A percentile compares a stretch with the other conserved stretches of the same genome.
These are phyloP conservation scores for Litsea cubeba DNA, from an alignment of 164 flowering plant genomes.

Conservation along the genomic window DNA sequence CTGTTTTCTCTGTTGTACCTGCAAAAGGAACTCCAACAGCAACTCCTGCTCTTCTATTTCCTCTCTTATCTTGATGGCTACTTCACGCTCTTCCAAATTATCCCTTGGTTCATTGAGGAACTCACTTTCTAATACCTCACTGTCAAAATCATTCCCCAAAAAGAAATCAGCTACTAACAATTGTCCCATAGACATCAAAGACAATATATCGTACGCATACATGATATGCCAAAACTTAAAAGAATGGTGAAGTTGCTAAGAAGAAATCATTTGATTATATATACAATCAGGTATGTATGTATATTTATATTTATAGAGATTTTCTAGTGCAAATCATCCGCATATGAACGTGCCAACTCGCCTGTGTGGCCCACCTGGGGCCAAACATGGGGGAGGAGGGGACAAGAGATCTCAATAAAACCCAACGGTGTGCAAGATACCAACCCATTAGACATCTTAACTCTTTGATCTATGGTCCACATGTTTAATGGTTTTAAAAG, in stretches of 20 bases:
- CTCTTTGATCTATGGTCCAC: too few relatives aligned
- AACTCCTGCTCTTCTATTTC: slow-evolving; percentile 82
- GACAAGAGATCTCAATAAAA: too few relatives aligned
- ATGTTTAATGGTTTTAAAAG: too few relatives aligned
- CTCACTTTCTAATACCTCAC: slow-evolving; percentile 81
- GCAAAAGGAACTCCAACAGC: slow-evolving; percentile 71
- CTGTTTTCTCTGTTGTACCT: slow-evolving; percentile 65
- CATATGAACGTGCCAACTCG: too few relatives aligned
- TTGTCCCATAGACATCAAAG: neutral
- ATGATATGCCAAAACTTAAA: neutral
- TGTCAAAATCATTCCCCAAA: slow-evolving; percentile 20
- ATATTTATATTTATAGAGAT: too few relatives aligned
- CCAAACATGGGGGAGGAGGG: too few relatives aligned
- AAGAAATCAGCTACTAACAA: neutral
- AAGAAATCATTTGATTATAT: too few relatives aligned
- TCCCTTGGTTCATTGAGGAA: slow-evolving; percentile 76
- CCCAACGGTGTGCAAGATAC: too few relatives aligned
- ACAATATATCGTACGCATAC: neutral
- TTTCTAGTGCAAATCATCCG: too few relatives aligned
- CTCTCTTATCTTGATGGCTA: slow-evolving; percentile 69
- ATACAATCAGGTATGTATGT: too few relatives aligned
- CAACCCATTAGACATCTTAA: too few relatives aligned
- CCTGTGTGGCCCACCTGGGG: too few relatives aligned
- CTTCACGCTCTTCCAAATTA: slow-evolving; percentile 69
- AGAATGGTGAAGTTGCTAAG: neutral